A percentile compares a stretch with the other conserved stretches of the same genome.
phyloP scores from a whole-genome alignment of 805 yeast species.

The Candida khao-thaluensis region DNA sequence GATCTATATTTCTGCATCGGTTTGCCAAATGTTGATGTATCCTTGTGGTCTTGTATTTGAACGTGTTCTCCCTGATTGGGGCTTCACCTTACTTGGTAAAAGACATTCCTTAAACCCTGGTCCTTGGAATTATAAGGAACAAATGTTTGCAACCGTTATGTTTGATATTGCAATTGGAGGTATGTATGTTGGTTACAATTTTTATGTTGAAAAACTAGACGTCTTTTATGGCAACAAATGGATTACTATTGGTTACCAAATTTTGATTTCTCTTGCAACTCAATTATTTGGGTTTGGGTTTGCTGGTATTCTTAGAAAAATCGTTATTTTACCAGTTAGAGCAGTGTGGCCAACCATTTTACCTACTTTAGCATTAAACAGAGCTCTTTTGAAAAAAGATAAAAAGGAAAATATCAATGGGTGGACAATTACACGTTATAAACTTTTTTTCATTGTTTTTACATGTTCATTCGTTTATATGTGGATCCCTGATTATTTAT shows the following conservation, averaged over 20 bases:
- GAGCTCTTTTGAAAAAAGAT: conserved; percentile 24
- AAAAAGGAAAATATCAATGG: conserved; percentile 28
- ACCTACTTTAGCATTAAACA: conserved; percentile 30
- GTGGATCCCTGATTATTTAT: conserved; percentile 48
- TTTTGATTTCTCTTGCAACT: conserved; percentile 21
- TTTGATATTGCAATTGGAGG: conserved; percentile 31
- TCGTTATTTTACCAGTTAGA: conserved; percentile 24
- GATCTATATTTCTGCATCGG: conserved; percentile 40
- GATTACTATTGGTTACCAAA: conserved; percentile 27
- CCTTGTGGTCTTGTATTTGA: conserved; percentile 41
- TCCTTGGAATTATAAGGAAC: conserved; percentile 58
- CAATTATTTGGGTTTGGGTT: conserved; percentile 30
- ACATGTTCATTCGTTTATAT: conserved; percentile 36
- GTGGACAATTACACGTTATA: conserved; percentile 27
- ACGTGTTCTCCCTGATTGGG: conserved; percentile 40
- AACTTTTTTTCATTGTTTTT: conserved; percentile 20
- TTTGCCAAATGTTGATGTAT: conserved; percentile 43
- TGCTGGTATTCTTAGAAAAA: conserved; percentile 28
- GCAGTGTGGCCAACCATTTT: conserved; percentile 29
- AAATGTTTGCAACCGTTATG: conserved; percentile 56
- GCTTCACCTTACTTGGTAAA: conserved; percentile 11
- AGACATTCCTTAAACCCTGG: conserved; percentile 30
- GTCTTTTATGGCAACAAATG: conserved; percentile 23
- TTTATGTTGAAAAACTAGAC: conserved; percentile 21
- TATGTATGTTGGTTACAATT: conserved; percentile 30